A percentile compares a stretch with the other conserved stretches of the same genome.
Evolutionary conservation across 1,139 yeast genomes (phyloP).

Genomic region (Saccharomyces hybrid): DNA sequence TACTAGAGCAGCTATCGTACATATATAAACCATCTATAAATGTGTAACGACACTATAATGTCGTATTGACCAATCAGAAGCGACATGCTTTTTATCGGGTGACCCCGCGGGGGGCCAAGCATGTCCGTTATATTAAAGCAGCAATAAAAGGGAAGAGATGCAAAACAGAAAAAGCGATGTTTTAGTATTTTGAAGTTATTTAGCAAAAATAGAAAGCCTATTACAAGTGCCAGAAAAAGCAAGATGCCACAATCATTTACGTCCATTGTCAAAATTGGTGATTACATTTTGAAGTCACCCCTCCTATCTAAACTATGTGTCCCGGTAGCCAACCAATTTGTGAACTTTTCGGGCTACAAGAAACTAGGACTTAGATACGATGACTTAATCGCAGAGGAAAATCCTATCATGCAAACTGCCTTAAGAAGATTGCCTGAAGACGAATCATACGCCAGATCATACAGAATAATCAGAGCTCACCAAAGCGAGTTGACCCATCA

Average conservation of each 20-base stretch:
- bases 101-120: neutral
- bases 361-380: constrained; percentile 84
- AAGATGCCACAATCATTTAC: constrained; percentile 50
- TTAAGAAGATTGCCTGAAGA: constrained; percentile 76
- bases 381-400: constrained; percentile 83
- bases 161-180: neutral
- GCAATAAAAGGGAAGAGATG: neutral
- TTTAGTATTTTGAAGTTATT: neutral
- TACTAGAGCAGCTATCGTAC: constrained; percentile 25
- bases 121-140: neutral
- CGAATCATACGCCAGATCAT: constrained; percentile 83
- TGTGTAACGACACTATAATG: neutral
- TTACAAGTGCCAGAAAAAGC: neutral
- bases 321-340: constrained; percentile 73
- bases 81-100: neutral
- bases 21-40: neutral
- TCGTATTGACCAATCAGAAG: constrained; percentile 5
- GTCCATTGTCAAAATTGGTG: constrained; percentile 73
- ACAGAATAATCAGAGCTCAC: constrained; percentile 84
- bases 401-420: constrained; percentile 79
- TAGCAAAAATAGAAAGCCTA: neutral
- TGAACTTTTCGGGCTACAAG: constrained; percentile 81
- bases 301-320: constrained; percentile 62
- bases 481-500: constrained; percentile 82
- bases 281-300: constrained; percentile 76